Evolutionary conservation across 2,329 filamentous ascomycete species (phyloP).

Genomic region (Pestalotiopsis sp.): DNA sequence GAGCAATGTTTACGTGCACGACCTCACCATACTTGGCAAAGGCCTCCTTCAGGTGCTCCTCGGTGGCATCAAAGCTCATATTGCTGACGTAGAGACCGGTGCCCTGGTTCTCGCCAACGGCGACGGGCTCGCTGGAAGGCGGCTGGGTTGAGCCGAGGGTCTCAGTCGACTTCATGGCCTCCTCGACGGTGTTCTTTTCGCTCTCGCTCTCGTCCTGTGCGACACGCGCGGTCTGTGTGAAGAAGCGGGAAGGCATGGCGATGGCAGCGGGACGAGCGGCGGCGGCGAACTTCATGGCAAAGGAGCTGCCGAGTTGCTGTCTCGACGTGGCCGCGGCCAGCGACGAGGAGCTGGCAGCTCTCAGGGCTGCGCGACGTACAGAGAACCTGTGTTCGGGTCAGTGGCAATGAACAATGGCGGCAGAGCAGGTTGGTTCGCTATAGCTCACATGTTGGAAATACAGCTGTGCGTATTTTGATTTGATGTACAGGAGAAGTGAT

Average conservation of each 20-base stretch:
- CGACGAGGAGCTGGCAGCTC: conserved; percentile 30
- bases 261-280: conserved; percentile 21
- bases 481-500: not conserved
- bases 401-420: not conserved
- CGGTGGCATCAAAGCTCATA: conserved; percentile 68
- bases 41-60: conserved; percentile 59
- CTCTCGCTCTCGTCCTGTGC: conserved; percentile 19
- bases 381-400: conserved; percentile 26
- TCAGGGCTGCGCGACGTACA: conserved; percentile 31
- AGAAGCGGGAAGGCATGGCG: conserved; percentile 25
- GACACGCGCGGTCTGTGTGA: conserved; percentile 30
- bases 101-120: conserved; percentile 1
- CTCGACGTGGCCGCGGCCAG: conserved; percentile 23
- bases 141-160: conserved; percentile 7
- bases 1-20: conserved; percentile 18
- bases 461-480: not conserved
- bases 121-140: not conserved
- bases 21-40: conserved; percentile 49
- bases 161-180: conserved; percentile 9
- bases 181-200: conserved; percentile 11
- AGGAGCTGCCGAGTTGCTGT: conserved; percentile 26
- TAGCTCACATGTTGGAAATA: not conserved
- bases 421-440: not conserved
- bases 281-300: conserved; percentile 29
- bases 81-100: conserved; percentile 67